These are phyloP conservation scores for Rhizodiscina lignyota DNA, from an alignment of 495 filamentous ascomycete species.

Conservation along the genomic window DNA sequence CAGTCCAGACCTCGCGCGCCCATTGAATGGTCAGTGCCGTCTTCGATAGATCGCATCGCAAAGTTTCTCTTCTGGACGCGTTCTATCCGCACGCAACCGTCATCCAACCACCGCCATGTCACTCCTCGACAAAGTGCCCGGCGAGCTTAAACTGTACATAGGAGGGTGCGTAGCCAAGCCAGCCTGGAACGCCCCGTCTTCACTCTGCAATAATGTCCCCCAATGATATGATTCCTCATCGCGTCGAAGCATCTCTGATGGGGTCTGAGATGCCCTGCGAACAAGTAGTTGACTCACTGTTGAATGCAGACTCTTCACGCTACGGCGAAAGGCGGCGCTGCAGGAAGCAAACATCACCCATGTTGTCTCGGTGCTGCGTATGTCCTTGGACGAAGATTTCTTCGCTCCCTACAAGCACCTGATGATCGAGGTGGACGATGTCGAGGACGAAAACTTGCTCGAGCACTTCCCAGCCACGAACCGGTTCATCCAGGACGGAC, in stretches of 20 bases:
- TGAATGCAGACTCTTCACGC: conserved; percentile 65
- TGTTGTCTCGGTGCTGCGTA: conserved; percentile 63
- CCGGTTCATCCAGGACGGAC: conserved; percentile 63
- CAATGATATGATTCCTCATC: no score
- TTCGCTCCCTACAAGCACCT: conserved; percentile 49
- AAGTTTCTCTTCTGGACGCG: no score
- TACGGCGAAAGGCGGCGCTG: conserved; percentile 51
- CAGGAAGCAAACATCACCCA: conserved; percentile 67
- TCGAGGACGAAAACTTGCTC: conserved; percentile 70
- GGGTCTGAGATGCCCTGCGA: not conserved
- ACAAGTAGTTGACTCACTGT: no score
- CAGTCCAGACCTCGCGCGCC: not conserved
- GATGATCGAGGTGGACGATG: conserved; percentile 72
- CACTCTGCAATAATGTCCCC: not conserved
- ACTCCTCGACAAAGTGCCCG: conserved; percentile 37
- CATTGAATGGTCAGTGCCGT: no score
- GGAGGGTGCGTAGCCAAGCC: conserved; percentile 52
- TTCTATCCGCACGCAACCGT: no score
- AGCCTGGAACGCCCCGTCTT: no score
- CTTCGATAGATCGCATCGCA: no score
- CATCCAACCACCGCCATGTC: conserved; percentile 19
- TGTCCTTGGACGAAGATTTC: conserved; percentile 36
- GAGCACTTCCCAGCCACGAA: conserved; percentile 61
- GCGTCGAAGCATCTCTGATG: not conserved
- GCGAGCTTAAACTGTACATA: conserved; percentile 61